These are phyloP conservation scores for Alternaria sp. DNA, from an alignment of 2,329 filamentous ascomycete species.

Conservation along the genomic window DNA sequence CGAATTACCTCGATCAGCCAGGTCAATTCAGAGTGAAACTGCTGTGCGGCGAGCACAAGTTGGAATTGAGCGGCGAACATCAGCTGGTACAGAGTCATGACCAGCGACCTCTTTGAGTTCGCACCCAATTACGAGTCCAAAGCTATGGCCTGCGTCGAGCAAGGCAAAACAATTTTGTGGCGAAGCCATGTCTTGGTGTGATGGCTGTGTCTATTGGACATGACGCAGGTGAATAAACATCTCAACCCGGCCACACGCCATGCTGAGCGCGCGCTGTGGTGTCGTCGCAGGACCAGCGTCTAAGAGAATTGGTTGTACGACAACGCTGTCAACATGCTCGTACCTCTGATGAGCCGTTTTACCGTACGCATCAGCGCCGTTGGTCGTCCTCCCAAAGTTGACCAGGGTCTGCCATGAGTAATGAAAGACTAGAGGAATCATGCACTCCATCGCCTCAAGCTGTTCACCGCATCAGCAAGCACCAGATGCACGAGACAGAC, in stretches of 20 bases:
- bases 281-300: neutral
- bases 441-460: neutral
- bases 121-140: slow-evolving; percentile 6
- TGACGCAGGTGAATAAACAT: neutral
- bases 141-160: neutral
- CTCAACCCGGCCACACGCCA: neutral
- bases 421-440: neutral
- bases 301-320: neutral
- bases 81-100: neutral
- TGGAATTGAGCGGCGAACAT: neutral
- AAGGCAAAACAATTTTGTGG: neutral
- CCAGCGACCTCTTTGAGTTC: neutral
- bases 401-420: neutral
- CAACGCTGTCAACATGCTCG: neutral
- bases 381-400: neutral
- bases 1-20: slow-evolving; percentile 10
- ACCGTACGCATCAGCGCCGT: neutral
- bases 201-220: neutral
- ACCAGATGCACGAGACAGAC: neutral
- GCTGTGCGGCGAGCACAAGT: neutral
- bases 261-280: neutral
- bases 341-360: neutral
- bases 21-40: neutral
- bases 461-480: neutral
- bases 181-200: neutral